Evolutionary conservation across 495 filamentous ascomycete species (phyloP).

Genomic region (Penicillium diatomitis): DNA sequence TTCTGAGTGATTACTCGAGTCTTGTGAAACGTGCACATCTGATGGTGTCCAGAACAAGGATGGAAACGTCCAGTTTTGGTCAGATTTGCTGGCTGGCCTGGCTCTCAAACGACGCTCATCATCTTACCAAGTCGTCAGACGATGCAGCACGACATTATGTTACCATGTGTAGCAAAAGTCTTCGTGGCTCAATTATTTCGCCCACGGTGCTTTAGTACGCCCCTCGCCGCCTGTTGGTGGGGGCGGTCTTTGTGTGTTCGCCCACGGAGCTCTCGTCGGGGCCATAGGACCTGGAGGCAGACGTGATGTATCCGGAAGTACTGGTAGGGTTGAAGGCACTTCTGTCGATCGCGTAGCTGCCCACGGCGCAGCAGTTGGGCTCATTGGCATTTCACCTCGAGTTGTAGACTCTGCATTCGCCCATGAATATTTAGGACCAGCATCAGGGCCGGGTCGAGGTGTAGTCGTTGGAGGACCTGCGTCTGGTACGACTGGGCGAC

Average conservation of each 20-base stretch:
- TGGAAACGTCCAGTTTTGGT: no score
- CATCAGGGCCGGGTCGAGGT: conserved; percentile 13
- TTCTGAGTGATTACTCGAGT: conserved; percentile 13
- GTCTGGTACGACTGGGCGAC: conserved; percentile 23
- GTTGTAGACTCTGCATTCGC: conserved; percentile 16
- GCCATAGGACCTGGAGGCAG: conserved; percentile 30
- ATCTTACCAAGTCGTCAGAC: no score
- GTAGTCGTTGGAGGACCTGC: conserved; percentile 6
- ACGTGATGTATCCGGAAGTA: conserved; percentile 25
- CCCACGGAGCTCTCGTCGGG: conserved; percentile 41
- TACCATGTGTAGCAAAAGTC: no score
- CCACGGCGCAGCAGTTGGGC: conserved; percentile 38
- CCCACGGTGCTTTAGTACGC: conserved; percentile 37
- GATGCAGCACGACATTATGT: no score
- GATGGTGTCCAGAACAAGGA: no score
- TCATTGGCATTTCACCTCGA: conserved; percentile 12
- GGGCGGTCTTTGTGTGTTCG: conserved; percentile 12
- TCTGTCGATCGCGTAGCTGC: conserved; percentile 19
- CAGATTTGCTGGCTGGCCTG: no score
- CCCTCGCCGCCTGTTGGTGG: conserved; percentile 17
- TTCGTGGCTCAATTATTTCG: conserved; percentile 12
- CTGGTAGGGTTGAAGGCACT: not conserved
- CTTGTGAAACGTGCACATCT: no score
- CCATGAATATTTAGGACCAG: conserved; percentile 43
- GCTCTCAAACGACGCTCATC: no score